Evolutionary conservation across 2,329 filamentous ascomycete genomes (phyloP), one percentile per base, ranked within the genome.

Genomic region (Stemphylium vesicarium): DNA sequence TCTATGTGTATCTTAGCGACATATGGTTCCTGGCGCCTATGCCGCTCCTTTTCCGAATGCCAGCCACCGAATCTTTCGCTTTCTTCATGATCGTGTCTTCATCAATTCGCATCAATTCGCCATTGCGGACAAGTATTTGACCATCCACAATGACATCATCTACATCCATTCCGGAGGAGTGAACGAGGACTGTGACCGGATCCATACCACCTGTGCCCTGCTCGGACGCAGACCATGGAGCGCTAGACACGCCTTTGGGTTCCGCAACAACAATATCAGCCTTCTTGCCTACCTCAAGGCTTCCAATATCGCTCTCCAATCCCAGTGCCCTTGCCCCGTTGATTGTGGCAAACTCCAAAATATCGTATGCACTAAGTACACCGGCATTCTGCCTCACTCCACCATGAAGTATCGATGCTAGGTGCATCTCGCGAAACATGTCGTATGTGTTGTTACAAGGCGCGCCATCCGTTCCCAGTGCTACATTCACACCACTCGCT

Each of bases 201-300:
- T 74, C 73, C 1, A 75, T 55, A 0, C 75, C 75, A 57, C 64
- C 29, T 46, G n/a, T 37, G n/a, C 35, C 4, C 16, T 74, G 52
- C 41, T 73, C 64, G 2, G 50, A 54, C 24, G 73, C 70, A 41
- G 76, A 74, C 69, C 74, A 80, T 1, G 78, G 78, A 54, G 75
- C 73, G 20, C 61, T 67, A n/a, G 72, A 64, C 7, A 75, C 63
- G 0, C 70, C 70, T 12, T 69, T 65, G 2, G 69, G 62, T 40
- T 73, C 32, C 61, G 68, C 57, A 22, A 68, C 69, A 1, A 79
- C 76, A 35, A 80, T 71, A 51, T 80, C 76, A 0, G 77, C 77
- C 52, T 78, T 78, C 65, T 78, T 79, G 1, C 75, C 76, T 5
- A 74, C 58, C 49, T 78, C 75, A 15, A 79, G 42, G 41, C 71